Percentiles rank a stretch among this genome's conserved stretches.
These are phyloP conservation scores for Saccharomycopsis fibuligera DNA, from an alignment of 805 yeast genomes.

Conservation along the genomic window DNA sequence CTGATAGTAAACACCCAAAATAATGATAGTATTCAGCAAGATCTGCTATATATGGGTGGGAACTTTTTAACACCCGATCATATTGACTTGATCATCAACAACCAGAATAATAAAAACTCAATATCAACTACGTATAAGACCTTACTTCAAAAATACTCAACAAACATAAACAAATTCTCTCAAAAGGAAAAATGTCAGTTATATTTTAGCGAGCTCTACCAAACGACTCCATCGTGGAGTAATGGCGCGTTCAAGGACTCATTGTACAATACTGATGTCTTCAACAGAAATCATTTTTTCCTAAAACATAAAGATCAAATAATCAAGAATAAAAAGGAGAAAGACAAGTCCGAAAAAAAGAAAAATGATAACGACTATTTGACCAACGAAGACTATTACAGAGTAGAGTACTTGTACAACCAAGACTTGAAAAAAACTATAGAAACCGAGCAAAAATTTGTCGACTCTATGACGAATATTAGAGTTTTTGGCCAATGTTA, in stretches of 20 bases:
- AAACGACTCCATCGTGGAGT: conserved; percentile 24
- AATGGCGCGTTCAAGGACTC: conserved; percentile 22
- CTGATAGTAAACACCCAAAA: background rate
- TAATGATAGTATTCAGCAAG: background rate
- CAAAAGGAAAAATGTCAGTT: conserved; percentile 26
- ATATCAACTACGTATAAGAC: conserved; percentile 10
- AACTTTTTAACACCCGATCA: background rate
- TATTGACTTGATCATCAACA: conserved; percentile 5
- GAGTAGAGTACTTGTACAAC: conserved; percentile 21
- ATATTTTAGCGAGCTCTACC: conserved; percentile 27
- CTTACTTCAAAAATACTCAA: conserved; percentile 6
- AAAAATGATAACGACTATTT: conserved; percentile 20
- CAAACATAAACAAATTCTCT: conserved; percentile 10
- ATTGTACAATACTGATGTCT: conserved; percentile 23
- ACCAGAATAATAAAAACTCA: conserved; percentile 10
- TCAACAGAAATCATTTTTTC: conserved; percentile 22
- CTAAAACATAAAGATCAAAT: conserved; percentile 19
- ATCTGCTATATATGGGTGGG: background rate
- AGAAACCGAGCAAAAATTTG: conserved; percentile 24
- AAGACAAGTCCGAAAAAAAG: conserved; percentile 6
- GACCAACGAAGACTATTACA: conserved; percentile 18
- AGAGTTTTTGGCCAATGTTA: conserved; percentile 28
- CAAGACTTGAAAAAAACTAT: conserved; percentile 22
- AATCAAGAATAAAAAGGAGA: conserved; percentile 6
- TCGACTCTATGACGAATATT: conserved; percentile 26